Conservation (phyloP, 1,139 yeast species). For the Diutina ranongensis region DNA sequence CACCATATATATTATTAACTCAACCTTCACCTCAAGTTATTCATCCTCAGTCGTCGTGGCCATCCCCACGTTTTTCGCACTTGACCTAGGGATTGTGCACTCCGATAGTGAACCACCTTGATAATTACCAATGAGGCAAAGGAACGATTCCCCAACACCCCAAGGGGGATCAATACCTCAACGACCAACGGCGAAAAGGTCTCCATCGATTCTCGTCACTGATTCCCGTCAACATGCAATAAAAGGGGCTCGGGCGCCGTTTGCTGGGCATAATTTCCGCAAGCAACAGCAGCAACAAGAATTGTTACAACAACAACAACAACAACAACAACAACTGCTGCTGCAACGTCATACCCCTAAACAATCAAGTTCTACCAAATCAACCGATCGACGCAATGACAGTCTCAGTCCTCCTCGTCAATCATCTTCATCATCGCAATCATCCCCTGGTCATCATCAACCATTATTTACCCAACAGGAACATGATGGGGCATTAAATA, state of each 20-base stretch:
- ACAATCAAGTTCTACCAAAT: background rate
- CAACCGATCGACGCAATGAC: background rate
- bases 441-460: background rate
- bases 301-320: slow-evolving; percentile 10
- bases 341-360: slow-evolving; percentile 7
- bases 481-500: slow-evolving; percentile 14
- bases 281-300: slow-evolving; percentile 25
- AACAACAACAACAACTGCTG: slow-evolving; percentile 7
- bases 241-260: slow-evolving; percentile 67
- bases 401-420: background rate
- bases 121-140: background rate
- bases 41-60: no score
- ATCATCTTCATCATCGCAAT: background rate
- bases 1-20: no score
- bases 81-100: background rate
- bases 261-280: slow-evolving; percentile 52
- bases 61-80: background rate
- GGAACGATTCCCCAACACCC: background rate
- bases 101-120: background rate
- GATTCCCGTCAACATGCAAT: slow-evolving; percentile 58
- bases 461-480: slow-evolving; percentile 1
- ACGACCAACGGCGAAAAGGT: slow-evolving; percentile 68
- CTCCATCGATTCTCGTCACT: slow-evolving; percentile 89
- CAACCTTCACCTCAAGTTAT: no score
- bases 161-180: background rate